A percentile compares a stretch with the other conserved stretches of the same genome.
phyloP scores from a whole-genome alignment of 1,139 yeast species.

The Pichia sp. region DNA sequence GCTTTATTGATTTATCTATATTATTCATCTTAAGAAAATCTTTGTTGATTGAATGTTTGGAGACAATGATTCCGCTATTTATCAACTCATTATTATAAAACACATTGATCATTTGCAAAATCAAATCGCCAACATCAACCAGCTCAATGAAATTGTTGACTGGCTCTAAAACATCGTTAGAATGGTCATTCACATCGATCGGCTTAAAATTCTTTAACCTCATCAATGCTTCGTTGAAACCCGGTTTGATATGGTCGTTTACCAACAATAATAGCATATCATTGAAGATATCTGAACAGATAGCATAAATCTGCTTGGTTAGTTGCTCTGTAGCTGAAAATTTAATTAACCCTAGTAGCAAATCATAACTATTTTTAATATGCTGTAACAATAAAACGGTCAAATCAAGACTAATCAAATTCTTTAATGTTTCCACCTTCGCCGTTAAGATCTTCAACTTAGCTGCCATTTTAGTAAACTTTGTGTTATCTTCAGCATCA shows the following conservation, averaged over 20 bases:
- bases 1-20: conserved; percentile 57
- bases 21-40: conserved; percentile 77
- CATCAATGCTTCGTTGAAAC: conserved; percentile 72
- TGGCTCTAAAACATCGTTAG: conserved; percentile 50
- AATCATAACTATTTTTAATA: conserved; percentile 34
- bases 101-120: conserved; percentile 86
- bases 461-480: conserved; percentile 35
- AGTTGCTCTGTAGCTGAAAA: conserved; percentile 23
- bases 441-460: conserved; percentile 42
- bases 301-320: conserved; percentile 17
- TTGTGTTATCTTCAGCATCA: conserved; percentile 13
- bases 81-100: conserved; percentile 85
- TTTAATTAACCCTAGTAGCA: conserved; percentile 26
- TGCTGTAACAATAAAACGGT: conserved; percentile 35
- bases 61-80: conserved; percentile 40
- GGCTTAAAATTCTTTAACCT: conserved; percentile 70
- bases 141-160: conserved; percentile 80
- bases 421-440: conserved; percentile 35
- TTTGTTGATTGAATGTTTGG: conserved; percentile 42
- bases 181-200: conserved; percentile 21
- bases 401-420: conserved; percentile 37
- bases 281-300: conserved; percentile 50
- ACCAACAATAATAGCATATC: conserved; percentile 60
- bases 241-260: conserved; percentile 63
- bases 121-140: conserved; percentile 86